These are phyloP conservation scores for Blastobotrys aristatus DNA, from an alignment of 1,139 yeast species.

Conservation along the genomic window DNA sequence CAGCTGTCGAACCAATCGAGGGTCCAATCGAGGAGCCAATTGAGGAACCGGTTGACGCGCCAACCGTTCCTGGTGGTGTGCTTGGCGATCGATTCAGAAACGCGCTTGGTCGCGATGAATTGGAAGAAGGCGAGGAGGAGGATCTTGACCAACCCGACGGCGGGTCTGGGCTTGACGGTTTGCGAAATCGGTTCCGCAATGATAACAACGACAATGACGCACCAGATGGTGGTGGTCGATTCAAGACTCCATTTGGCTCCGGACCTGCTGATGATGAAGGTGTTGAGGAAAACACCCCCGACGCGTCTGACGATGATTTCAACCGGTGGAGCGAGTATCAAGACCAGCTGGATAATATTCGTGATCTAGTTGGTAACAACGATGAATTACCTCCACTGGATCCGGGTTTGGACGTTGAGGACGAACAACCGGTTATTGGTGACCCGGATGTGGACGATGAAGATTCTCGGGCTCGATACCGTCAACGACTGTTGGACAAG, in stretches of 20 bases:
- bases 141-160: too few relatives aligned
- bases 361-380: not conserved
- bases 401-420: not conserved
- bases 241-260: too few relatives aligned
- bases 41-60: too few relatives aligned
- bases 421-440: too few relatives aligned
- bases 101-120: not conserved
- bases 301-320: not conserved
- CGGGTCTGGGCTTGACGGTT: too few relatives aligned
- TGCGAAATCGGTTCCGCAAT: too few relatives aligned
- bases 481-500: not conserved
- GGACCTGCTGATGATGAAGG: slow-evolving; percentile 1
- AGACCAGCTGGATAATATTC: not conserved
- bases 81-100: not conserved
- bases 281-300: not conserved
- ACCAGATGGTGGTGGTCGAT: too few relatives aligned
- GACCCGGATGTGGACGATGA: not conserved
- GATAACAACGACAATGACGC: too few relatives aligned
- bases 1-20: too few relatives aligned
- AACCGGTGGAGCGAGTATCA: not conserved
- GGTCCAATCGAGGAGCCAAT: too few relatives aligned
- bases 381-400: not conserved
- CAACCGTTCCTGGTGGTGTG: too few relatives aligned
- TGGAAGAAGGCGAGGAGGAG: not conserved
- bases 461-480: too few relatives aligned